These are phyloP conservation scores for Pyrenochaeta sp. DNA, from an alignment of 2,329 filamentous ascomycete species.

Conservation along the genomic window DNA sequence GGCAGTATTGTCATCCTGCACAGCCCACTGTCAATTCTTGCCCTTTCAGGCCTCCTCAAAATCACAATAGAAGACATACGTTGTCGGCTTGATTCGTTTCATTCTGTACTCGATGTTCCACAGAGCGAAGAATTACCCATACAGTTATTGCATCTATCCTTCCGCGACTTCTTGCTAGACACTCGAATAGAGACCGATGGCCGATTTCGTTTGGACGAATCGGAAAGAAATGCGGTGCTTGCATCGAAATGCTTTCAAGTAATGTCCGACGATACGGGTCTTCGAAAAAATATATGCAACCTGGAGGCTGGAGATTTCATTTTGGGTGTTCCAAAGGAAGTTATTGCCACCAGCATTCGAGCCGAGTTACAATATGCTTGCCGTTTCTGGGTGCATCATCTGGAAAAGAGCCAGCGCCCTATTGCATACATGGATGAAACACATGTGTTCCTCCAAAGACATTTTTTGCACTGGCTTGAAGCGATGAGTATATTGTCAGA, in stretches of 20 bases:
- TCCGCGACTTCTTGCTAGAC: slow-evolving; percentile 37
- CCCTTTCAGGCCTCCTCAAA: slow-evolving; percentile 21
- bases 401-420: slow-evolving; percentile 16
- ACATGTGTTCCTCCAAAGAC: slow-evolving; percentile 46
- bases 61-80: slow-evolving; percentile 22
- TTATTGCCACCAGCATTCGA: slow-evolving; percentile 11
- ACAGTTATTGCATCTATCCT: slow-evolving; percentile 39
- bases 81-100: slow-evolving; percentile 34
- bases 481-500: slow-evolving; percentile 47
- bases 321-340: slow-evolving; percentile 15
- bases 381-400: slow-evolving; percentile 45
- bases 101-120: slow-evolving; percentile 32
- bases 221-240: slow-evolving; percentile 37
- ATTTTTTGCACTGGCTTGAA: slow-evolving; percentile 57
- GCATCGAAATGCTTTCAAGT: slow-evolving; percentile 48
- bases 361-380: slow-evolving; percentile 45
- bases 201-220: slow-evolving; percentile 48
- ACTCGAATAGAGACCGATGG: slow-evolving; percentile 25
- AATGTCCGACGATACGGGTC: slow-evolving; percentile 30
- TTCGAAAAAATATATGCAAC: slow-evolving; percentile 49
- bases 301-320: slow-evolving; percentile 8
- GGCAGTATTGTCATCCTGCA: slow-evolving; percentile 27
- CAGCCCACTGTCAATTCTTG: slow-evolving; percentile 22
- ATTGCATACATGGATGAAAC: slow-evolving; percentile 34
- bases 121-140: slow-evolving; percentile 36